phyloP scores from a whole-genome alignment of 129 eudicot species.

The Centella asiatica region DNA sequence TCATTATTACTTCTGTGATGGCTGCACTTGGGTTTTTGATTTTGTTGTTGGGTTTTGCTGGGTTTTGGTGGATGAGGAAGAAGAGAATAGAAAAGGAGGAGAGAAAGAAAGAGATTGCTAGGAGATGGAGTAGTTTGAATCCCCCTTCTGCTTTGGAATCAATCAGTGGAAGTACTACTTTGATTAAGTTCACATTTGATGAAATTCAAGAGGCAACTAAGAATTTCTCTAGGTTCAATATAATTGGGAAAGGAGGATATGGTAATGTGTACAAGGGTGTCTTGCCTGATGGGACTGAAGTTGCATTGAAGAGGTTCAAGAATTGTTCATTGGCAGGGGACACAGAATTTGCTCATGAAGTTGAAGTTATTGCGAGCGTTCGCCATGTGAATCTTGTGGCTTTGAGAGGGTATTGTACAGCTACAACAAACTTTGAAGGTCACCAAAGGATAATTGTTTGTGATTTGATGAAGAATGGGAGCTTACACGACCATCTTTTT shows the following conservation, averaged over 20 bases:
- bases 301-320: constrained; percentile 86
- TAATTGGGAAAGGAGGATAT: constrained; percentile 85
- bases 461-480: constrained; percentile 84
- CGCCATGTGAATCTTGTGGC: constrained; percentile 77
- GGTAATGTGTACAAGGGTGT: constrained; percentile 89
- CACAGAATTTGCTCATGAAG: constrained; percentile 64
- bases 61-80: constrained; percentile 27
- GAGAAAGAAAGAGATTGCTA: background rate
- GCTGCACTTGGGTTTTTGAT: constrained; percentile 14
- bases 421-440: constrained; percentile 60
- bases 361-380: constrained; percentile 83
- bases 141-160: constrained; percentile 42
- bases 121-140: constrained; percentile 16
- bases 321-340: constrained; percentile 84
- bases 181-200: constrained; percentile 46
- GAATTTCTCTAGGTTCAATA: constrained; percentile 49
- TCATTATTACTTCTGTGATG: constrained; percentile 23
- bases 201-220: constrained; percentile 61
- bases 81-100: constrained; percentile 16
- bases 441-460: constrained; percentile 74
- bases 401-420: constrained; percentile 74
- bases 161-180: constrained; percentile 44
- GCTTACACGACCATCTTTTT: constrained; percentile 70
- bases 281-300: constrained; percentile 61
- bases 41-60: constrained; percentile 14